Percentiles rank a stretch among this genome's conserved stretches.
phyloP scores from a whole-genome alignment of 805 yeast genomes.

The Candida sanyiensis region DNA sequence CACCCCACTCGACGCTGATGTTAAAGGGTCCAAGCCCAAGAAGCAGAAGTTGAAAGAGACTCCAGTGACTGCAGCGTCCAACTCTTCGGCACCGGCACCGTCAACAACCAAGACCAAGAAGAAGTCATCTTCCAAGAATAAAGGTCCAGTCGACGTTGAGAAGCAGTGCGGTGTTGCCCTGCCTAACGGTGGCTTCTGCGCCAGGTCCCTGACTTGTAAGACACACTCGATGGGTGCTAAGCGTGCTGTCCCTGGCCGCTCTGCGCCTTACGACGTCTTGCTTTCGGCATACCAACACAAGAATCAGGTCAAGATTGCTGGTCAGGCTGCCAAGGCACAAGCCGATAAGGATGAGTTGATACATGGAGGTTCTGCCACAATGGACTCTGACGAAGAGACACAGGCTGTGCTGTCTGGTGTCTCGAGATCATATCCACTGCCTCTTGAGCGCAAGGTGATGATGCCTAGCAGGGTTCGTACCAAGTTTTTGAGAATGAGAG shows the following conservation, averaged over 20 bases:
- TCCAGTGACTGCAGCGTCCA: neutral
- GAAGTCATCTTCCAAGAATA: slow-evolving; percentile 49
- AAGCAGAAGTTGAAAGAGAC: slow-evolving; percentile 25
- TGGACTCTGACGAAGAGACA: slow-evolving; percentile 83
- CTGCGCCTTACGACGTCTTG: slow-evolving; percentile 85
- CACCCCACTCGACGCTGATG: slow-evolving; percentile 14
- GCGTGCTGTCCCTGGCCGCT: slow-evolving; percentile 88
- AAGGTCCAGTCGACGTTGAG: slow-evolving; percentile 87
- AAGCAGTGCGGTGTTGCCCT: slow-evolving; percentile 94
- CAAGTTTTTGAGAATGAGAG: slow-evolving; percentile 80
- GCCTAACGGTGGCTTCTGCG: slow-evolving; percentile 94
- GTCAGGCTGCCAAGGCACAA: slow-evolving; percentile 73
- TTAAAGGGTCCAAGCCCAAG: slow-evolving; percentile 14
- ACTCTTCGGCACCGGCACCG: slow-evolving; percentile 1
- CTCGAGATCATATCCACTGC: slow-evolving; percentile 70
- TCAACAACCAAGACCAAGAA: slow-evolving; percentile 28
- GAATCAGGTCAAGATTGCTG: slow-evolving; percentile 86
- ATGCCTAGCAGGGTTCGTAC: slow-evolving; percentile 68
- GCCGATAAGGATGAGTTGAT: slow-evolving; percentile 65
- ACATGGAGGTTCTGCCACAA: slow-evolving; percentile 35
- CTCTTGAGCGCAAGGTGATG: slow-evolving; percentile 70
- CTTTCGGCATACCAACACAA: slow-evolving; percentile 86
- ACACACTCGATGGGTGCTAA: slow-evolving; percentile 99
- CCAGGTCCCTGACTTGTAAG: slow-evolving; percentile 92
- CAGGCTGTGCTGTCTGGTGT: slow-evolving; percentile 89